Evolutionary conservation across 768 basidiomycete species (phyloP), one percentile per base, ranked within the genome.

Genomic region (Chiua virens): DNA sequence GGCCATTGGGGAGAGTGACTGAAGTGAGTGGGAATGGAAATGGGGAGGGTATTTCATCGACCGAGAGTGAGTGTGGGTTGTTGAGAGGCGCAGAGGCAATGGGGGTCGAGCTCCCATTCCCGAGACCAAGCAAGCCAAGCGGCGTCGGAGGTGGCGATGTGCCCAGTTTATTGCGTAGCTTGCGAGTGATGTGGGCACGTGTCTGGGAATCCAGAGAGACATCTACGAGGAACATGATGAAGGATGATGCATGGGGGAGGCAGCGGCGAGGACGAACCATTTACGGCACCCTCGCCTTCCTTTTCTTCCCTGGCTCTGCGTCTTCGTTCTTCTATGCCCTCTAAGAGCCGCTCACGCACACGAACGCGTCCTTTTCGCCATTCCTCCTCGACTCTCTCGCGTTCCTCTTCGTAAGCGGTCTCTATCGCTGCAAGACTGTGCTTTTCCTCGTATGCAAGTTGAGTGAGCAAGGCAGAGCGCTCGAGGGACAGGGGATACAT

Each of bases 41-140:
- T 11, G 87, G 88, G 0, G 91, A 92, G 4, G 90, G 88, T 34
- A 93, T 79, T 62, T 92, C 91, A 57, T 93, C 91, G 36, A 92
- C 86, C 4, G 87, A 79, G 41, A 92, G 83, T 6, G 91, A 92
- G 62, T 90, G 87, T 3, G 90, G 90, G 64, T 91, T 92, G 34
- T 81, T 77, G 65, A 89, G 80, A 0, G 84, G 86, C 0, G 83
- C 85, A 2, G 81, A 76, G 1, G 86, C 83, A 59, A 88, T 80
- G 18, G 87, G 81, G 0, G 86, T 76, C 40, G 72, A 73, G 49
- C 51, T 57, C 18, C 68, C 69, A 54, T 77, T 80, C 13, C 71
- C 59, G 20, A 66, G 59, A 10, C 67, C 66, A 45, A 71, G 58
- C 14, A 63, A 55, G 4, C 72, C 60, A 30, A 83, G 77, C 3